Conservation (phyloP, 1,284 basidiomycete genomes). For the Rhodotorula sp. region DNA sequence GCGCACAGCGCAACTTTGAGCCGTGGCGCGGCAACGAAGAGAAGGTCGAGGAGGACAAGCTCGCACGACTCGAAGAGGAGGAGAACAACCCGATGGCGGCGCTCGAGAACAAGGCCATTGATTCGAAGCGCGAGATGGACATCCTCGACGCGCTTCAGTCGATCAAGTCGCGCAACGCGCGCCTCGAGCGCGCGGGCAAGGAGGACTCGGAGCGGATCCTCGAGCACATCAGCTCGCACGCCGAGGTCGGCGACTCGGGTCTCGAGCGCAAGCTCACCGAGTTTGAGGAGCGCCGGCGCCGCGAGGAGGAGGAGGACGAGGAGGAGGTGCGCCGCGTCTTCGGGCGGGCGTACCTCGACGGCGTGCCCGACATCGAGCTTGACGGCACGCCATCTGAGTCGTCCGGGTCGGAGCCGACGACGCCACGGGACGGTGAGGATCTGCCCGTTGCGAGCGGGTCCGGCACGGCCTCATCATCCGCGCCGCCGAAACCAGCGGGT, state of each 20-base stretch:
- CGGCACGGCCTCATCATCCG: constrained; percentile 68
- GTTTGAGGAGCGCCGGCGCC: constrained; percentile 56
- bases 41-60: constrained; percentile 57
- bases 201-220: constrained; percentile 52
- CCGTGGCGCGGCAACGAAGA: constrained; percentile 74
- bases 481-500: constrained; percentile 58
- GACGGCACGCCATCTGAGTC: constrained; percentile 33
- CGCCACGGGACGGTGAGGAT: constrained; percentile 35
- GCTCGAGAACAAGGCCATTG: constrained; percentile 85
- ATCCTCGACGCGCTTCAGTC: constrained; percentile 94
- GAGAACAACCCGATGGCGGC: constrained; percentile 90
- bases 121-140: constrained; percentile 97
- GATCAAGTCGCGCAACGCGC: constrained; percentile 86
- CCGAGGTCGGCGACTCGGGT: constrained; percentile 55
- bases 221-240: constrained; percentile 48
- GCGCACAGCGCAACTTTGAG: constrained; percentile 91
- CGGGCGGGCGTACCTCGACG: constrained; percentile 47
- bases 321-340: constrained; percentile 82
- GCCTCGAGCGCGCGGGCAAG: constrained; percentile 69
- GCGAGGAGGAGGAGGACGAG: constrained; percentile 88
- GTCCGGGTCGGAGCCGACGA: constrained; percentile 26
- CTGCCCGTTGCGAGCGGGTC: constrained; percentile 42
- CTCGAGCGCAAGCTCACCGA: constrained; percentile 59
- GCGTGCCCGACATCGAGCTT: constrained; percentile 48
- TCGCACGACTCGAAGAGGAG: constrained; percentile 43